Evolutionary conservation across 2,329 filamentous ascomycete species (phyloP).

Genomic region (Graphiopsis chlorocephala): DNA sequence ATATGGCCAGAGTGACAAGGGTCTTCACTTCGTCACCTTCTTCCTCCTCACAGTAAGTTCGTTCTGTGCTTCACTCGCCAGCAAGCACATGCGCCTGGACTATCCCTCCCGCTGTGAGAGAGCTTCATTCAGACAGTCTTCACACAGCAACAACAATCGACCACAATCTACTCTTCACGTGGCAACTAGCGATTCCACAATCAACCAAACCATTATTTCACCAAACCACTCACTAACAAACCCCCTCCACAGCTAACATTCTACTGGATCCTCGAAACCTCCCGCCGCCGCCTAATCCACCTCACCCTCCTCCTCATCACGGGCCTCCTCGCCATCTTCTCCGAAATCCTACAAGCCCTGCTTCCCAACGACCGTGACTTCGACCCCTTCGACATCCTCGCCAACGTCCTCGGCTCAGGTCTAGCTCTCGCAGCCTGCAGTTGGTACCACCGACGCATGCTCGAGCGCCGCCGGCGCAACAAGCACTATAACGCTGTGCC

Average conservation of each 20-base stretch:
- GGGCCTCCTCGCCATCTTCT: slow-evolving; percentile 66
- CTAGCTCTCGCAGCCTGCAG: slow-evolving; percentile 70
- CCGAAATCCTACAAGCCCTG: slow-evolving; percentile 71
- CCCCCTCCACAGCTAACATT: slow-evolving; percentile 47
- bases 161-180: no score
- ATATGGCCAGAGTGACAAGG: slow-evolving; percentile 77
- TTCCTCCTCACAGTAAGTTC: slow-evolving; percentile 71
- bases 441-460: slow-evolving; percentile 94
- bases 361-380: slow-evolving; percentile 61
- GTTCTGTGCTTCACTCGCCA: not conserved
- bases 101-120: not conserved
- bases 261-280: slow-evolving; percentile 96
- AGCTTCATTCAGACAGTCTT: not conserved
- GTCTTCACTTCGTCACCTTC: slow-evolving; percentile 82
- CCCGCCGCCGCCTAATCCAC: slow-evolving; percentile 78
- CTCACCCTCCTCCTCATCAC: slow-evolving; percentile 81
- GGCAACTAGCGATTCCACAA: no score
- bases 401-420: slow-evolving; percentile 79
- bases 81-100: slow-evolving; percentile 1
- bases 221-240: not conserved
- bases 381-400: slow-evolving; percentile 81
- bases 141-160: not conserved
- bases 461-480: slow-evolving; percentile 75
- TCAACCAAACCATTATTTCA: not conserved
- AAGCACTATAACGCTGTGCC: slow-evolving; percentile 71